phyloP scores from a whole-genome alignment of 2,329 filamentous ascomycete species.

The Pseudocercospora cruenta region DNA sequence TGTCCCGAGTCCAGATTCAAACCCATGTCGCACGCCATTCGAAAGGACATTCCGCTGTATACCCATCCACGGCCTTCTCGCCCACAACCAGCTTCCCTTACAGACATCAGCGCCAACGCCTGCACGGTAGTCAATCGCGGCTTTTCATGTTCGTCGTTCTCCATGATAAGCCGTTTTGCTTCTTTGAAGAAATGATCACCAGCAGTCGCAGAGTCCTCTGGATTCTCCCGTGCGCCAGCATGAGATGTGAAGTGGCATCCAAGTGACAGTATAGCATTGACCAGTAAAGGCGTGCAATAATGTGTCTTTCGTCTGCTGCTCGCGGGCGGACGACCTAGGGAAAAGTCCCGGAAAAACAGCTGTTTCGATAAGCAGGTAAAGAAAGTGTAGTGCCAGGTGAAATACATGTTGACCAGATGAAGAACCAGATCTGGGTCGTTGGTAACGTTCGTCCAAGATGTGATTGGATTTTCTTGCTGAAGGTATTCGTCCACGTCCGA shows the following conservation, averaged over 20 bases:
- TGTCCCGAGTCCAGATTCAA: constrained; percentile 80
- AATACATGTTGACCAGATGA: constrained; percentile 96
- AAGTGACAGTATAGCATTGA: constrained; percentile 90
- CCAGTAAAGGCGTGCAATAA: constrained; percentile 86
- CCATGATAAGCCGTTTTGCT: constrained; percentile 84
- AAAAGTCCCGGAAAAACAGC: constrained; percentile 84
- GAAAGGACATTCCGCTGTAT: constrained; percentile 96
- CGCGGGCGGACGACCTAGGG: constrained; percentile 66
- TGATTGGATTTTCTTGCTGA: constrained; percentile 69
- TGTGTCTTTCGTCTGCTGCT: constrained; percentile 58
- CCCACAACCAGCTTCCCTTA: constrained; percentile 91
- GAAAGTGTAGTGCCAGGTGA: constrained; percentile 96
- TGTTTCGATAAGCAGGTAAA: constrained; percentile 88
- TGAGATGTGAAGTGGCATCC: constrained; percentile 90
- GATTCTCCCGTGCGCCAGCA: constrained; percentile 69
- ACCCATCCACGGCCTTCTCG: constrained; percentile 97
- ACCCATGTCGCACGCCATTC: constrained; percentile 94
- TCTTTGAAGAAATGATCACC: constrained; percentile 96
- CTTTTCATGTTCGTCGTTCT: constrained; percentile 91
- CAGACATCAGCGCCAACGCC: constrained; percentile 91
- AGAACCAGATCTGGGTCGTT: constrained; percentile 75
- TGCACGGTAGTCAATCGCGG: constrained; percentile 88
- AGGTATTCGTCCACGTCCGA: constrained; percentile 49
- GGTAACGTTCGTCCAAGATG: constrained; percentile 87
- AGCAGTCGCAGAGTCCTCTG: constrained; percentile 78